A percentile compares a stretch with the other conserved stretches of the same genome.
Conservation (phyloP, 1,284 basidiomycete species). For the Boletus smithii region DNA sequence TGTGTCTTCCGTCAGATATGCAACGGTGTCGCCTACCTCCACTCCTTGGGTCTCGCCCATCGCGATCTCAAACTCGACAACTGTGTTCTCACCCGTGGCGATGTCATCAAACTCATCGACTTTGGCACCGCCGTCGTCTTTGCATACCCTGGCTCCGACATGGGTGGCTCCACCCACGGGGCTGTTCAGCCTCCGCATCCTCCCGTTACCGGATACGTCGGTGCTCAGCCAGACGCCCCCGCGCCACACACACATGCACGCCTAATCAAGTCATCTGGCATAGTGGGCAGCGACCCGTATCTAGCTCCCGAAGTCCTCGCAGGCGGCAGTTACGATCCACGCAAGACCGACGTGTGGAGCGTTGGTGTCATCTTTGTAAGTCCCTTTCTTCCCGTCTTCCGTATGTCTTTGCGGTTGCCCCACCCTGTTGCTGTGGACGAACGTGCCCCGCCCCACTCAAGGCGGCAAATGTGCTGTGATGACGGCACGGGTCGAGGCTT, state of each 20-base stretch:
- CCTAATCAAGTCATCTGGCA: slow-evolving; percentile 78
- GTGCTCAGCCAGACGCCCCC: slow-evolving; percentile 22
- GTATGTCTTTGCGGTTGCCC: neutral
- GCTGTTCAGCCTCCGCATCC: neutral
- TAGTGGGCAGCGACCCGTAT: slow-evolving; percentile 98
- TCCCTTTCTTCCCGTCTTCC: slow-evolving; percentile 2
- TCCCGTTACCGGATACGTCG: slow-evolving; percentile 24
- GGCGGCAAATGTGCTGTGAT: neutral
- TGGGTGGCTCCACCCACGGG: slow-evolving; percentile 27
- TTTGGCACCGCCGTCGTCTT: slow-evolving; percentile 99
- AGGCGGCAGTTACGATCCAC: slow-evolving; percentile 75
- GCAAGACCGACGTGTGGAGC: slow-evolving; percentile 98
- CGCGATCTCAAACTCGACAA: slow-evolving; percentile 99
- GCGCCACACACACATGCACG: slow-evolving; percentile 42
- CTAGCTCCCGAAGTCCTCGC: slow-evolving; percentile 94
- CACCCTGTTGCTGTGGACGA: neutral
- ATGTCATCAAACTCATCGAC: slow-evolving; percentile 98
- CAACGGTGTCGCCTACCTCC: slow-evolving; percentile 97
- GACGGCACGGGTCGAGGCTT: neutral
- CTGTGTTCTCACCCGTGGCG: slow-evolving; percentile 94
- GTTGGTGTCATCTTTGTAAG: slow-evolving; percentile 95
- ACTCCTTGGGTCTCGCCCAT: slow-evolving; percentile 95
- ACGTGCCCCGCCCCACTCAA: neutral
- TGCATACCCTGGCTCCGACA: slow-evolving; percentile 84
- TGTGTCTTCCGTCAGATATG: slow-evolving; percentile 99